phyloP scores from a whole-genome alignment of 768 basidiomycete species.

The Boletus subparvulus region DNA sequence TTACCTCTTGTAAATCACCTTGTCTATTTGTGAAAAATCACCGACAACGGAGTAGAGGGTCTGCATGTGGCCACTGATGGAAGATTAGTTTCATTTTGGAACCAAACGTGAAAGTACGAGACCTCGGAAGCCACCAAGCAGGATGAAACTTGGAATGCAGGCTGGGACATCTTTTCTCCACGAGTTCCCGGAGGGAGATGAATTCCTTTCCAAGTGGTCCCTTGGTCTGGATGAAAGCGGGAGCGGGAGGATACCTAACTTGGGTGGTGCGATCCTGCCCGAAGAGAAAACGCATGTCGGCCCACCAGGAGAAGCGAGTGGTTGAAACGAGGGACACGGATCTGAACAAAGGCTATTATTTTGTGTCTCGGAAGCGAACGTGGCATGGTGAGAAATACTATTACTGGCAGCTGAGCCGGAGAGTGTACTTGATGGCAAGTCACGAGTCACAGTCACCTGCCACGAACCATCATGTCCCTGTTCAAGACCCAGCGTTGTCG shows the following conservation, averaged over 20 bases:
- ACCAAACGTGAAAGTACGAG: not conserved
- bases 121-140: conserved; percentile 37
- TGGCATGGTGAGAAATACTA: not conserved
- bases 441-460: conserved; percentile 24
- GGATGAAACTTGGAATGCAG: conserved; percentile 29
- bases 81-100: conserved; percentile 14
- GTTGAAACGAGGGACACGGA: not conserved
- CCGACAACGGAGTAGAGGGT: conserved; percentile 33
- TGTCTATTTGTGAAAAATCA: conserved; percentile 32
- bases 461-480: conserved; percentile 26
- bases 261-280: conserved; percentile 14
- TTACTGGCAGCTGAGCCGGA: too few relatives aligned
- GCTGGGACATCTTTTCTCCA: conserved; percentile 33
- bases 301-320: not conserved
- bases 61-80: conserved; percentile 32
- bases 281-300: conserved; percentile 24
- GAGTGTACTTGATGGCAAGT: not conserved
- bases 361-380: conserved; percentile 8
- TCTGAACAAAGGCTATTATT: not conserved
- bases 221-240: conserved; percentile 21
- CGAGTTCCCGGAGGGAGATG: conserved; percentile 30
- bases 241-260: conserved; percentile 21
- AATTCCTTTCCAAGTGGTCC: conserved; percentile 4
- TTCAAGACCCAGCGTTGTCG: conserved; percentile 51
- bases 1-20: conserved; percentile 32